These are phyloP conservation scores for Primulina tabacum DNA, from an alignment of 257 asterid species.

Conservation along the genomic window DNA sequence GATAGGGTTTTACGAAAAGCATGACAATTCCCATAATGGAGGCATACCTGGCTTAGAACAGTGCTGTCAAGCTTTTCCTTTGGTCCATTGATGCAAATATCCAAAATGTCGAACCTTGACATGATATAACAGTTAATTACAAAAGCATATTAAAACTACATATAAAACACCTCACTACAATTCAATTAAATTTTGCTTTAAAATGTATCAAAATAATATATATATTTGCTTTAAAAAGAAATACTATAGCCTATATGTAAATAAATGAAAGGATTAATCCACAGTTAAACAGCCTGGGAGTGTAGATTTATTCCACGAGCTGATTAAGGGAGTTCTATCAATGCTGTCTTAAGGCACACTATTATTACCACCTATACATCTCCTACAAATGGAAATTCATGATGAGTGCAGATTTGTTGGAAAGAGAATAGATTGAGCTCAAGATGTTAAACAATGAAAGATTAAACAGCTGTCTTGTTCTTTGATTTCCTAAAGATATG, in stretches of 20 bases:
- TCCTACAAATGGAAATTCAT: conserved; percentile 13
- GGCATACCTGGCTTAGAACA: conserved; percentile 88
- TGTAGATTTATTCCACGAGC: not conserved
- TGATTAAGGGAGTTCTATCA: not conserved
- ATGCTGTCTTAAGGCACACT: not conserved
- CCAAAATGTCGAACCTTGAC: conserved; percentile 82
- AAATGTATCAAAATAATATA: not conserved
- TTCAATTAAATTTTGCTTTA: conserved; percentile 4
- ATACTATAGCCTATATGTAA: not conserved
- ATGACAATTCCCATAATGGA: conserved; percentile 1
- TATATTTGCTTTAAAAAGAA: conserved; percentile 4
- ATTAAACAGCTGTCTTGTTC: not conserved
- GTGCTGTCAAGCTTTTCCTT: conserved; percentile 93
- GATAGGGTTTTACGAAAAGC: conserved; percentile 10
- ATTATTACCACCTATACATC: conserved; percentile 4
- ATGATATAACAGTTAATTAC: conserved; percentile 19
- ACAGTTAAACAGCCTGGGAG: conserved; percentile 12
- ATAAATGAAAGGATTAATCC: conserved; percentile 9
- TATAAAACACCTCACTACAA: conserved; percentile 3
- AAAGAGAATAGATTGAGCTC: conserved; percentile 12
- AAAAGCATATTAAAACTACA: conserved; percentile 14
- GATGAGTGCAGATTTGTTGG: not conserved
- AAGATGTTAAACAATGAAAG: not conserved
- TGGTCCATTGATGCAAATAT: conserved; percentile 87
- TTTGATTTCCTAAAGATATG: conserved; percentile 15